Percentiles rank a stretch among this genome's conserved stretches.
Conservation (phyloP, 352 stramenopile species). For the Phytophthora cajani region DNA sequence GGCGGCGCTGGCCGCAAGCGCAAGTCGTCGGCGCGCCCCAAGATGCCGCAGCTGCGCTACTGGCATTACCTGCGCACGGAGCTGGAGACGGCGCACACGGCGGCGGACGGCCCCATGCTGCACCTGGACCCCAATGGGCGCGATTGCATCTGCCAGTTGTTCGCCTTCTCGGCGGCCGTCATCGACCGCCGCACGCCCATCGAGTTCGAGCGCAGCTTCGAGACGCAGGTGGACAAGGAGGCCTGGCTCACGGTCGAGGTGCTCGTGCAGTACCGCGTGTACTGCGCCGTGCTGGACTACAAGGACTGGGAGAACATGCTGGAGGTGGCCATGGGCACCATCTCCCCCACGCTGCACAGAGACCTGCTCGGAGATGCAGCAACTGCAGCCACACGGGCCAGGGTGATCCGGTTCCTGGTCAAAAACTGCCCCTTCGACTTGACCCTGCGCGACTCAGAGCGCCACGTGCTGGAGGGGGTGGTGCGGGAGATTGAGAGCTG, state of each 20-base stretch:
- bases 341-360: slow-evolving; percentile 38
- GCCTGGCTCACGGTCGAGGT: slow-evolving; percentile 71
- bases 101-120: slow-evolving; percentile 54
- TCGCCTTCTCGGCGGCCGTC: slow-evolving; percentile 58
- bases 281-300: slow-evolving; percentile 69
- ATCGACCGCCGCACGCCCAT: slow-evolving; percentile 45
- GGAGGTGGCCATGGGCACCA: slow-evolving; percentile 58
- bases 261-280: slow-evolving; percentile 66
- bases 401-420: slow-evolving; percentile 54
- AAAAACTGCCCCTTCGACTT: slow-evolving; percentile 72
- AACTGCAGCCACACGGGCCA: slow-evolving; percentile 37
- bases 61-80: slow-evolving; percentile 72
- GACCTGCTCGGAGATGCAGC: slow-evolving; percentile 22
- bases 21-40: slow-evolving; percentile 36
- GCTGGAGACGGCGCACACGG: slow-evolving; percentile 59
- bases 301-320: slow-evolving; percentile 58
- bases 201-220: slow-evolving; percentile 34
- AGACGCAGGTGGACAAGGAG: slow-evolving; percentile 67
- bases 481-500: slow-evolving; percentile 58
- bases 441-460: slow-evolving; percentile 1
- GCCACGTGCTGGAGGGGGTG: slow-evolving; percentile 47
- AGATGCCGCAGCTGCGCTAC: slow-evolving; percentile 50
- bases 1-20: slow-evolving; percentile 28
- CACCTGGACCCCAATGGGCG: slow-evolving; percentile 81
- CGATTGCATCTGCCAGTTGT: slow-evolving; percentile 63